Conservation (phyloP, 2,329 filamentous ascomycete species). For the Fusarium sp. region DNA sequence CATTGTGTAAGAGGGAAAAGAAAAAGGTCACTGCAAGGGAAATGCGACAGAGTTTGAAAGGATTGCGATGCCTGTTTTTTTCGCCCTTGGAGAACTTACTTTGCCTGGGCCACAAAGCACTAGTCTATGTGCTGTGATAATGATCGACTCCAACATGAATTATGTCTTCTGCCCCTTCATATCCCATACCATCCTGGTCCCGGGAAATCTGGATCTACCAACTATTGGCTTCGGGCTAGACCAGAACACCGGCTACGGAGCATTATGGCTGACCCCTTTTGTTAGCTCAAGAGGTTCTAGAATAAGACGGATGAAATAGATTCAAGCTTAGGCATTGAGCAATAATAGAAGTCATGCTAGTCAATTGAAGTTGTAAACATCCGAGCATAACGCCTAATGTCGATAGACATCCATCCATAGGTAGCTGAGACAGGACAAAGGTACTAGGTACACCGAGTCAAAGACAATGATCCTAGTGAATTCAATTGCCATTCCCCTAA, state of each 20-base stretch:
- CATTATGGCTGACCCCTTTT: neutral
- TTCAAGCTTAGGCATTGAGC: neutral
- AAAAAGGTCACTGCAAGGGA: constrained; percentile 4
- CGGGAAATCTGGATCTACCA: constrained; percentile 32
- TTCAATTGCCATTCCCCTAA: neutral
- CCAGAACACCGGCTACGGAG: neutral
- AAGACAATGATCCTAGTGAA: neutral
- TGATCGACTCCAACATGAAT: constrained; percentile 5
- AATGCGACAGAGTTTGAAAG: constrained; percentile 1
- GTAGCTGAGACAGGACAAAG: neutral
- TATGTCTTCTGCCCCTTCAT: neutral
- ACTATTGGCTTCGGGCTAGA: neutral
- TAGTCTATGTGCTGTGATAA: neutral
- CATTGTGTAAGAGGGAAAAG: neutral
- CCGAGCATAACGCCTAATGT: neutral
- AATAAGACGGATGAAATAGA: neutral
- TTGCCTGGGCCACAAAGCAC: neutral
- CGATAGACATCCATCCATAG: neutral
- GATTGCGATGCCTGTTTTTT: neutral
- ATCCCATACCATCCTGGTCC: constrained; percentile 1
- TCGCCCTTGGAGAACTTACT: constrained; percentile 8
- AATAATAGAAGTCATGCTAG: neutral
- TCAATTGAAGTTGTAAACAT: neutral
- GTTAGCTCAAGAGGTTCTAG: neutral
- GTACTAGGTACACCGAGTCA: neutral